These are phyloP conservation scores for Cladosporium sp. DNA, from an alignment of 2,329 filamentous ascomycete species.

Conservation along the genomic window DNA sequence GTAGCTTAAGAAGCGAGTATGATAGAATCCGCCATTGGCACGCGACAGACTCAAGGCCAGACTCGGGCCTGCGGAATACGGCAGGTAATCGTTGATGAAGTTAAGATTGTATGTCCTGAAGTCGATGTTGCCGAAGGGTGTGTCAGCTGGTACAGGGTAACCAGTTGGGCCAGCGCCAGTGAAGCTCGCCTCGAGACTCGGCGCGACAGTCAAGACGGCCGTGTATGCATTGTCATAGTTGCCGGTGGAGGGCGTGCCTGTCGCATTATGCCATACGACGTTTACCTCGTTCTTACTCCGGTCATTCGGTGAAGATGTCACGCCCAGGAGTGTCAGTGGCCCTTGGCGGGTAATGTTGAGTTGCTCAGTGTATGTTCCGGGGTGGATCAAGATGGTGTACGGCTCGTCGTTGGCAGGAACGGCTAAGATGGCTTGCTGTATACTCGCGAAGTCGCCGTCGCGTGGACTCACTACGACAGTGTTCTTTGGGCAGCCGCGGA, in stretches of 20 bases:
- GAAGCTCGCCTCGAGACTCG: slow-evolving; percentile 57
- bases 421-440: slow-evolving; percentile 47
- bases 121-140: slow-evolving; percentile 58
- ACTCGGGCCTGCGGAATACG: slow-evolving; percentile 51
- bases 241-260: slow-evolving; percentile 38
- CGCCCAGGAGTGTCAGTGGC: slow-evolving; percentile 58
- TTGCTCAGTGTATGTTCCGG: slow-evolving; percentile 59
- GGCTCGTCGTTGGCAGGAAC: slow-evolving; percentile 42
- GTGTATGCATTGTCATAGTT: slow-evolving; percentile 59
- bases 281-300: slow-evolving; percentile 49
- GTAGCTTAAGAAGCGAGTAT: slow-evolving; percentile 61
- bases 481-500: slow-evolving; percentile 35
- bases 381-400: slow-evolving; percentile 55
- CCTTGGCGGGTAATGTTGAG: slow-evolving; percentile 60
- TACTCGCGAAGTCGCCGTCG: slow-evolving; percentile 30
- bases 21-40: slow-evolving; percentile 64
- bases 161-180: slow-evolving; percentile 60
- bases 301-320: slow-evolving; percentile 46
- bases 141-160: slow-evolving; percentile 54
- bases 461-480: slow-evolving; percentile 29
- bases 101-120: slow-evolving; percentile 65
- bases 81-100: slow-evolving; percentile 56
- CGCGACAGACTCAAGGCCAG: slow-evolving; percentile 58
- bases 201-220: slow-evolving; percentile 57
- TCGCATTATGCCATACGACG: slow-evolving; percentile 55